Percentiles rank a stretch among this genome's conserved stretches.
Conservation (phyloP, 106 monocot species). For the Dioscorea alata region DNA sequence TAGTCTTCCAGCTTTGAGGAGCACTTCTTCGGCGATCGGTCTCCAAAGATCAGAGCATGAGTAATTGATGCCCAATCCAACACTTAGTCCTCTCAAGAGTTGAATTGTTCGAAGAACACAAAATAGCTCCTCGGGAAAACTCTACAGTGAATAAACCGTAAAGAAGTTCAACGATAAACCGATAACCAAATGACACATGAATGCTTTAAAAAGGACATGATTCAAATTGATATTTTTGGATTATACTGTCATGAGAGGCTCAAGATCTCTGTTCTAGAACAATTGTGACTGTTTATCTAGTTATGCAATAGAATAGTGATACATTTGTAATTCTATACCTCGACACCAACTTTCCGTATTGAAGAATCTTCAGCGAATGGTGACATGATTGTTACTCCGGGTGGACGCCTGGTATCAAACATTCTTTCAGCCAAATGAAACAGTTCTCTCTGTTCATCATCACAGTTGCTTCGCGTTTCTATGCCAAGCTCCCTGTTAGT, state of each 20-base stretch:
- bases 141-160: constrained; percentile 24
- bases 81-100: constrained; percentile 82
- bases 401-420: constrained; percentile 83
- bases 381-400: constrained; percentile 60
- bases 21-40: constrained; percentile 84
- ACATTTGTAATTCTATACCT: constrained; percentile 22
- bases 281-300: too few species aligned
- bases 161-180: background rate
- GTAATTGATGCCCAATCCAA: constrained; percentile 79
- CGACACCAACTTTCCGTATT: constrained; percentile 50
- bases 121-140: constrained; percentile 93
- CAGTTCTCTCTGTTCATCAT: constrained; percentile 34
- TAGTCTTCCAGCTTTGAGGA: constrained; percentile 59
- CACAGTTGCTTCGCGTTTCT: constrained; percentile 28
- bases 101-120: constrained; percentile 87
- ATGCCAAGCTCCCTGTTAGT: constrained; percentile 68
- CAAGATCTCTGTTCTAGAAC: too few species aligned
- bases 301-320: too few species aligned
- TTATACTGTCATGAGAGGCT: too few species aligned
- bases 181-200: too few species aligned
- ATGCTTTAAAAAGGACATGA: too few species aligned
- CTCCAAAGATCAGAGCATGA: constrained; percentile 90
- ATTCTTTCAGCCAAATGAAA: constrained; percentile 47
- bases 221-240: too few species aligned
- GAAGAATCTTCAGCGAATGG: constrained; percentile 83